Evolutionary conservation across 2,329 filamentous ascomycete genomes (phyloP), one percentile per base, ranked within the genome.

Genomic region (Scytalidium lignicola): DNA sequence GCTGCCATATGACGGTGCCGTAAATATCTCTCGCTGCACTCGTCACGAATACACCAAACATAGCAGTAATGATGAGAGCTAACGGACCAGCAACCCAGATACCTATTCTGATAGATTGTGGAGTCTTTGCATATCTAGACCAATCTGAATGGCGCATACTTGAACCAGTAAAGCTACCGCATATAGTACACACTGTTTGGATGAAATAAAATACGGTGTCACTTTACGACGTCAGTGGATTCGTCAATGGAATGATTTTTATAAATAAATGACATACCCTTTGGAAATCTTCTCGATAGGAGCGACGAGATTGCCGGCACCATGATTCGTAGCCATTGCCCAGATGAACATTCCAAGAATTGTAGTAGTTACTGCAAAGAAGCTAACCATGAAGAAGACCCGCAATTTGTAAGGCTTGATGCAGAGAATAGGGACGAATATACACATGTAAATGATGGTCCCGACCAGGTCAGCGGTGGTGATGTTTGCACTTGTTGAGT

Each of bases 61-160:
- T 43, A 19, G 47, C 50, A 12, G 26, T 45, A 21, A 50, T 18
- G 8, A 28, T 45, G 7, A 52, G 40, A 6, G 46, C 46, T 15
- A 47, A 39, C 19, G 41, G 20, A 2, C 48, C 26, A 3, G 43
- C 29, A 15, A 52, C 50, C 43, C 43, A 41, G 17, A 58, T 57
- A 17, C 51, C 55, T 12, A 56, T 51, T 9, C 46, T 52, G 26
- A 55, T 51, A 17, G 56, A 54, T 19, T 53, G 53, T 20, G 53
- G 50, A 1, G 55, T 28, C 22, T 47, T 46, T 22, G 39, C 51
- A 28, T 46, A 53, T 8, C 51, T 41, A 20, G 51, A 51, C 48
- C 51, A 53, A 22, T 53, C 51, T 18, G 48, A 48, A 3, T 46
- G 41, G 13, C 51, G 45, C 17, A 48, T 49, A 7, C 37, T 43